A percentile compares a stretch with the other conserved stretches of the same genome.
Evolutionary conservation across 306 rosid genomes (phyloP).

Genomic region (Dalbergia oliveri): DNA sequence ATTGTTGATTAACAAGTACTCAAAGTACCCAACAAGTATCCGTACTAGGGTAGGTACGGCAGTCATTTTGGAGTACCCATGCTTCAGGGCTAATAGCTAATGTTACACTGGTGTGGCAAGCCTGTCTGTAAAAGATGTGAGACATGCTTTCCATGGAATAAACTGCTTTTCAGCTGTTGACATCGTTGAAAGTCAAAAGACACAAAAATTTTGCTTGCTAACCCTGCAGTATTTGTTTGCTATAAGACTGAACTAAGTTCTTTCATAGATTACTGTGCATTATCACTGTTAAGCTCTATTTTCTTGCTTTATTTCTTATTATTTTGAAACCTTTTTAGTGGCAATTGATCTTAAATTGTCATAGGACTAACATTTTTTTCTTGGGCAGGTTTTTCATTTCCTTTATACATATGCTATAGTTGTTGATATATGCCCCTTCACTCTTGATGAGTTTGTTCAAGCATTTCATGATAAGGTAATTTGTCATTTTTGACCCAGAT

Average conservation of each 20-base stretch:
- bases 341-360: conserved; percentile 18
- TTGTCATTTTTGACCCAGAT: conserved; percentile 49
- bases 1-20: no score
- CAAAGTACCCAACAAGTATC: no score
- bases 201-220: background rate
- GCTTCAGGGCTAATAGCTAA: background rate
- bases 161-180: background rate
- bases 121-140: background rate
- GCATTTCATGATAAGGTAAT: conserved; percentile 93
- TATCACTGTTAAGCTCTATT: conserved; percentile 13
- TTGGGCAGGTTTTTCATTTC: conserved; percentile 87
- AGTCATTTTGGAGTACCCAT: no score
- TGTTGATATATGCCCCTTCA: conserved; percentile 79
- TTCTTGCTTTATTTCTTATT: conserved; percentile 31
- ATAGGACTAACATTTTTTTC: conserved; percentile 18
- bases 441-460: conserved; percentile 91
- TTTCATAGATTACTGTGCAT: conserved; percentile 17
- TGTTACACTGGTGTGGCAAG: background rate
- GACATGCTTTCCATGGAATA: background rate
- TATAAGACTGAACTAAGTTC: conserved; percentile 10
- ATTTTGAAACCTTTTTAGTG: conserved; percentile 26
- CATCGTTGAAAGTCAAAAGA: conserved; percentile 11
- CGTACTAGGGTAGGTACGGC: no score
- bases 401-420: conserved; percentile 78
- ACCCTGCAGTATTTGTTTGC: conserved; percentile 28